phyloP scores from a whole-genome alignment of 2,329 filamentous ascomycete genomes.

The Sporothrix pallida region DNA sequence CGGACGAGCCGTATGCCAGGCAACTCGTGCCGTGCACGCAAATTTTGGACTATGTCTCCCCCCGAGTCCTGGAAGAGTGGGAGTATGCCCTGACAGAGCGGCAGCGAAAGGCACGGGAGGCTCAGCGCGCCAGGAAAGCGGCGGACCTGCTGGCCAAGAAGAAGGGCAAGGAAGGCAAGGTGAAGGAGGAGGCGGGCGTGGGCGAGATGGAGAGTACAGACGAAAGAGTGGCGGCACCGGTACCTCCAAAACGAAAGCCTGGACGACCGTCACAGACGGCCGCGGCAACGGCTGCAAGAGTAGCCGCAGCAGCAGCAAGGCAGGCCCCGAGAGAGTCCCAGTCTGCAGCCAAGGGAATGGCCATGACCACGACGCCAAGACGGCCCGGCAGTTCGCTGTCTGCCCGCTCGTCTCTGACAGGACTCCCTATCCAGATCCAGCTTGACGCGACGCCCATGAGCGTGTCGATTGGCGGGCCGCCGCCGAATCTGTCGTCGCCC shows the following conservation, averaged over 20 bases:
- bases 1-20: slow-evolving; percentile 55
- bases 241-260: not conserved
- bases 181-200: slow-evolving; percentile 3
- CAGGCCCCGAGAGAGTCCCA: not conserved
- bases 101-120: slow-evolving; percentile 42
- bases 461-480: not conserved
- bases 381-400: not conserved
- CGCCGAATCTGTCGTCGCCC: not conserved
- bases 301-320: not conserved
- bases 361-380: not conserved
- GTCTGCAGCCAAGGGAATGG: not conserved
- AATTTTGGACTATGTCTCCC: slow-evolving; percentile 65
- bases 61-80: slow-evolving; percentile 61
- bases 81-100: slow-evolving; percentile 55
- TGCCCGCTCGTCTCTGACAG: not conserved
- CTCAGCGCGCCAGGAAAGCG: not conserved
- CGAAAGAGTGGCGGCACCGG: not conserved
- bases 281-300: not conserved
- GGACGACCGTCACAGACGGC: slow-evolving; percentile 4
- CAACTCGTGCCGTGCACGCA: slow-evolving; percentile 54
- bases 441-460: slow-evolving; percentile 5
- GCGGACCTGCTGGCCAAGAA: slow-evolving; percentile 2
- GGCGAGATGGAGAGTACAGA: too few relatives aligned
- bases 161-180: not conserved
- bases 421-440: slow-evolving; percentile 16